Base-by-base conservation (phyloP, 441 rosid species). In the Kokia cookei region DNA sequence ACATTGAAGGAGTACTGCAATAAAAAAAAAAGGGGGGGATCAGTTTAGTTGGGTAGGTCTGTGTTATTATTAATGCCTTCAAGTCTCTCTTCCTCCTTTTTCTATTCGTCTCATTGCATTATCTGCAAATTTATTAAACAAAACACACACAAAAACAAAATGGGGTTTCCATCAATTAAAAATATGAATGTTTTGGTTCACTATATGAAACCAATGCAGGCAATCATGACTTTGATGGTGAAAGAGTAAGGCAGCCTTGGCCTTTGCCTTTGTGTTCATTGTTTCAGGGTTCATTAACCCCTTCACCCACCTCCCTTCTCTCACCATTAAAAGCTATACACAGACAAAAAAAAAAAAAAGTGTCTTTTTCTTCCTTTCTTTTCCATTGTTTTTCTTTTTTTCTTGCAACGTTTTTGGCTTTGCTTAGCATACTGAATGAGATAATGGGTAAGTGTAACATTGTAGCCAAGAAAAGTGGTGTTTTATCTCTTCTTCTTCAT, bases 1-100 rank as follows among this genome's bases (percentile, higher is more conserved):
- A 88, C 89, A 92, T 90, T 90, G 89, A 93, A 89, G 88, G 83
- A 86, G 89, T 66, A 11, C 37, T 80, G 94, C 84, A 91, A 89
- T 90, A 87, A 91, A 91, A 90, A 5, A 8, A 93, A 90, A 1
- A n/a, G n/a, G 3, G 2, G 50, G 15, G 51, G 12, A 42, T 24
- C 70, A 73, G 75, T 75, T 81, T 83, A 68, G 89, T 85, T 89
- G 86, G 86, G 93, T 91, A 89, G 93, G 89, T 93, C 82, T 84
- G 82, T 62, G 87, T 80, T 84, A 87, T 85, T 90, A 86, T 83
- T 85, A 84, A 73, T 81, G 77, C 84, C 82, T 82, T 82, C 79
- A 76, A 66, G 63, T 51, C 63, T 69, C 26, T 58, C 59, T 27
- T 8, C 55, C 47, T 40, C 48, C 27, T 47, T 61, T 3, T 40